Conservation (phyloP, 139 green algal species). For the Chlorella sp. region DNA sequence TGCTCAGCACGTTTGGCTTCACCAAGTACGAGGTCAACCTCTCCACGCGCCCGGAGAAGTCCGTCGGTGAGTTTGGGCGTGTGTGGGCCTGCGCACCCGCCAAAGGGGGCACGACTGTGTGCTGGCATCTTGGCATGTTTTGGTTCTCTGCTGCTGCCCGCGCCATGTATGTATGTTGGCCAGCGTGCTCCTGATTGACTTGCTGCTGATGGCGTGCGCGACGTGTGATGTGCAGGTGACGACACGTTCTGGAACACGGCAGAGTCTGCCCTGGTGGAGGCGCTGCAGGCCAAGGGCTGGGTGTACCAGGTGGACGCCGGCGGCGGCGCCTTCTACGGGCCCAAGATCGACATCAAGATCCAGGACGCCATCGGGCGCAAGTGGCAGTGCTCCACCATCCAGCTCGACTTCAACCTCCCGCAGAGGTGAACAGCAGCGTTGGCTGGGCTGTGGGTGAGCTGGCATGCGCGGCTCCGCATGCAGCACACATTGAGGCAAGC, state of each 20-base stretch:
- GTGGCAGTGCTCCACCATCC: conserved; percentile 98
- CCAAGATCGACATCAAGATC: conserved; percentile 99
- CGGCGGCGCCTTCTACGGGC: conserved; percentile 97
- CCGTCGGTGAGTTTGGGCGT: conserved; percentile 48
- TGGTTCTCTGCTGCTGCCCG: no score
- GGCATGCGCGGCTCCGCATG: no score
- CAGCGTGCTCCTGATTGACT: no score
- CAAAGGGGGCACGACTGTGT: no score
- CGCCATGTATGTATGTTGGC: no score
- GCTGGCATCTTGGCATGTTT: no score
- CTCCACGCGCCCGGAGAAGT: conserved; percentile 90
- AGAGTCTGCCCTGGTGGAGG: conserved; percentile 71
- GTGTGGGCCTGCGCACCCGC: no score
- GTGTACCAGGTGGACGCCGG: conserved; percentile 51
- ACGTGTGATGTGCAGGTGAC: conserved; percentile 41
- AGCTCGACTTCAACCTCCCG: conserved; percentile 99
- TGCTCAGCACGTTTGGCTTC: conserved; percentile 92
- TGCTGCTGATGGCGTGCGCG: no score
- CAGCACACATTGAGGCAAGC: no score
- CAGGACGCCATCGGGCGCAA: conserved; percentile 86
- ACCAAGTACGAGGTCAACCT: conserved; percentile 85
- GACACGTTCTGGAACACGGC: conserved; percentile 84
- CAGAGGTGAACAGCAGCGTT: no score
- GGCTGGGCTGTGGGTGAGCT: no score
- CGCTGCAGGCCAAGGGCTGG: conserved; percentile 75